Evolutionary conservation across 2,329 filamentous ascomycete species (phyloP), one percentile per base, ranked within the genome.

Genomic region (Zymoseptoria passerinii): DNA sequence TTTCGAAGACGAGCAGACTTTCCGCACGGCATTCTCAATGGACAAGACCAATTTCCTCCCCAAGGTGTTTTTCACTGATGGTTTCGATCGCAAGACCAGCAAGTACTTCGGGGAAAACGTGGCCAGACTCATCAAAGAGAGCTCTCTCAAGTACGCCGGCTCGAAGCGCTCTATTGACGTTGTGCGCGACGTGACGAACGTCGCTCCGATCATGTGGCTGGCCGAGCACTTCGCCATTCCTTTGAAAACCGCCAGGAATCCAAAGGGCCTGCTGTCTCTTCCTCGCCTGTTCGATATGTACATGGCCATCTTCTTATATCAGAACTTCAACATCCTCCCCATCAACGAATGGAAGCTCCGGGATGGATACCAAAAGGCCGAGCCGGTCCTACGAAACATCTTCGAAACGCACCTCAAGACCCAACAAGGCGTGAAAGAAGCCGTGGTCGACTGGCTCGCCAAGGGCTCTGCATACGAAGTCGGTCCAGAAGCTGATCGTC

Each of bases 141-240:
- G 75, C 62, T 79, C 76, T 0, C 68, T 81, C 16, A 73, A 74
- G 50, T 80, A 78, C 57, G 70, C 72, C n/a, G 75, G 75, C 48
- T 70, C 71, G 20, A 71, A 74, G 50, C 74, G 75, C 40, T 76
- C 77, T 1, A 78, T 81, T 63, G 77, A 81, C 56, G 77, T 80
- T 3, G 76, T 89, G 8, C 81, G 85, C 23, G 85, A 89, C 60
- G 81, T 90, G 0, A 85, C 83, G 27, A 90, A 90, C 67, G 73
- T 88, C 27, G 81, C 79, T 0, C 85, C 86, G 5, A 82, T 85
- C 3, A 78, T 83, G 65, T 89, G 82, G 66, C 75, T 88, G 48
- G 83, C 81, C 0, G 77, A 86, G 2, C 79, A 80, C 4, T 87
- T 89, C 68, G 82, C 83, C 53, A 74, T 90, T 3, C 86, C 87